Conservation (phyloP, 306 rosid genomes). For the barrel medic (Medicago truncatula) region DNA sequence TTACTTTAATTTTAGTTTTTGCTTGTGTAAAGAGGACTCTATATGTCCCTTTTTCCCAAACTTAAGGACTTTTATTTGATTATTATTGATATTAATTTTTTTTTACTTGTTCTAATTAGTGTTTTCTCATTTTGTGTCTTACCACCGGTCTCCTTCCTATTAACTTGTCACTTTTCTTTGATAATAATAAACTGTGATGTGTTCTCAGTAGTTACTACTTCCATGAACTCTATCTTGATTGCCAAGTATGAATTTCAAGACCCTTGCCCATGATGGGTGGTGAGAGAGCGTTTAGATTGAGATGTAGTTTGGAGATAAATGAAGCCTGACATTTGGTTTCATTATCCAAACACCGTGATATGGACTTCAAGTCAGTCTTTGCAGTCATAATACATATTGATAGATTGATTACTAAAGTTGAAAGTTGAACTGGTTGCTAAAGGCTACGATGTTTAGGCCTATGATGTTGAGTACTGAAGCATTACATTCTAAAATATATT, state of each 20-base stretch:
- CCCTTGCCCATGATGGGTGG: slow-evolving; percentile 10
- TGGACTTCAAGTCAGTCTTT: slow-evolving; percentile 16
- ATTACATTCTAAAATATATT: background rate
- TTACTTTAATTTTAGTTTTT: slow-evolving; percentile 18
- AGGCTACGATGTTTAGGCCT: background rate
- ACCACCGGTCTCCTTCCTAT: slow-evolving; percentile 17
- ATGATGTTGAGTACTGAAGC: background rate
- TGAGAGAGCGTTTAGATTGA: background rate
- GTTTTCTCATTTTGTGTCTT: slow-evolving; percentile 5
- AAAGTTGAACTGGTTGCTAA: background rate
- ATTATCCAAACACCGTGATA: background rate
- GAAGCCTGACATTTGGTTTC: slow-evolving; percentile 17
- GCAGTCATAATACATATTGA: slow-evolving; percentile 22
- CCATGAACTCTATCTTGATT: slow-evolving; percentile 30
- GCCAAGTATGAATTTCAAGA: slow-evolving; percentile 21
- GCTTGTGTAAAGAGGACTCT: background rate
- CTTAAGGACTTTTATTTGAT: background rate
- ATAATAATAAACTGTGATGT: background rate
- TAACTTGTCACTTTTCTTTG: background rate
- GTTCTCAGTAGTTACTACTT: slow-evolving; percentile 13
- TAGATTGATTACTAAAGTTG: slow-evolving; percentile 11
- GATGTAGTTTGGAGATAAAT: background rate
- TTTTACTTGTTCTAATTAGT: slow-evolving; percentile 1
- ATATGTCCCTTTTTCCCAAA: slow-evolving; percentile 12
- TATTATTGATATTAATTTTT: background rate